Conservation (phyloP, 495 filamentous ascomycete species). For the Daldinia decipiens region DNA sequence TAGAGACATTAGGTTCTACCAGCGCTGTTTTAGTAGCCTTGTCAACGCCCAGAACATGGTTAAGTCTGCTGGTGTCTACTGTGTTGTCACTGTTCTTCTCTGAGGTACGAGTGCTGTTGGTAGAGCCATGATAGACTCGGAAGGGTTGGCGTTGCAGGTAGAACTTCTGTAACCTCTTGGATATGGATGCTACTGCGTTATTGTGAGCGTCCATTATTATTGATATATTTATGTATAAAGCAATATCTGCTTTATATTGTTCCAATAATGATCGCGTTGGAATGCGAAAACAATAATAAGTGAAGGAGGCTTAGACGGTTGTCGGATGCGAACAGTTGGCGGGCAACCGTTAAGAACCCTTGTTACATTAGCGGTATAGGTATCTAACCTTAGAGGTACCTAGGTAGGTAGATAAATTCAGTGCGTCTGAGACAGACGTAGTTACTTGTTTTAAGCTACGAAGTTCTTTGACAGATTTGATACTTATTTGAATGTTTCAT, state of each 20-base stretch:
- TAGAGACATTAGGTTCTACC: conserved; percentile 73
- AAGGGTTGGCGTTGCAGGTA: conserved; percentile 66
- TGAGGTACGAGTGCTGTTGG: conserved; percentile 73
- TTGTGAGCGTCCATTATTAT: conserved; percentile 55
- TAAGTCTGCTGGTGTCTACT: conserved; percentile 65
- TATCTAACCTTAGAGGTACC: too few relatives aligned
- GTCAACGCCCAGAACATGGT: conserved; percentile 65
- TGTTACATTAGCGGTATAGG: not conserved
- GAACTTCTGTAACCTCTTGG: conserved; percentile 60
- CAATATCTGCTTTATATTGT: not conserved
- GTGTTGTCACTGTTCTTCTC: conserved; percentile 55
- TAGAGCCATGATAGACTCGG: conserved; percentile 77
- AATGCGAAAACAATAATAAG: not conserved
- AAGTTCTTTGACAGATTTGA: too few relatives aligned
- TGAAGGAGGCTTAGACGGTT: not conserved
- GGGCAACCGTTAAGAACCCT: not conserved
- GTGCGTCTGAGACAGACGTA: too few relatives aligned
- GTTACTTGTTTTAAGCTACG: too few relatives aligned
- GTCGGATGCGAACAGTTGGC: not conserved
- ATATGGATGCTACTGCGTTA: conserved; percentile 54
- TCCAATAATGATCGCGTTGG: not conserved
- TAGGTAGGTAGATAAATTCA: too few relatives aligned
- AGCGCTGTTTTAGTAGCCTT: conserved; percentile 53
- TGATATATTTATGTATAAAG: not conserved
- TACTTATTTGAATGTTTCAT: too few relatives aligned